Evolutionary conservation across 169 alveolate genomes (phyloP).

Genomic region (Plasmodium fragile): DNA sequence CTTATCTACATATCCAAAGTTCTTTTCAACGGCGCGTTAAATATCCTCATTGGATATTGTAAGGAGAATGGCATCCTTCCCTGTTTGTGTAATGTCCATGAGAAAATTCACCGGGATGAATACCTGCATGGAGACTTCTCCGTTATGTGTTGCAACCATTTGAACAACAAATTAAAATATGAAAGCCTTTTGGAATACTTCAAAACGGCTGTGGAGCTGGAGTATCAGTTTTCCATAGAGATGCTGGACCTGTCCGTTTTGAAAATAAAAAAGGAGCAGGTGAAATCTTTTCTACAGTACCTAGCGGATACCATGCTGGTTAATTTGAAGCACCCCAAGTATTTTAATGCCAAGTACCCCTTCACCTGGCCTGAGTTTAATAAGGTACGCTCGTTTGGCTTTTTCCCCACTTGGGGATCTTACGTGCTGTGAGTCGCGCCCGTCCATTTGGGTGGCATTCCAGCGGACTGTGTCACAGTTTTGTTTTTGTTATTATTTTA

Average conservation of each 20-base stretch:
- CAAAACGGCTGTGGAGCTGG: constrained; percentile 79
- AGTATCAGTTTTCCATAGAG: constrained; percentile 78
- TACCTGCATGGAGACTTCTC: constrained; percentile 81
- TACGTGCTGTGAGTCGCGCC: neutral
- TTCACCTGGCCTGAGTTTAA: constrained; percentile 75
- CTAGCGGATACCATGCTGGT: constrained; percentile 78
- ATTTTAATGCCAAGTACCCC: constrained; percentile 79
- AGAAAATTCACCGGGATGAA: constrained; percentile 82
- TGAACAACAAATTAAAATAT: constrained; percentile 79
- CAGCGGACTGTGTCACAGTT: neutral
- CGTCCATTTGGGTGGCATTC: neutral
- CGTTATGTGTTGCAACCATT: constrained; percentile 80
- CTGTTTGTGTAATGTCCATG: constrained; percentile 78
- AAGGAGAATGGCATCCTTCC: constrained; percentile 66
- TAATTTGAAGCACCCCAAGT: constrained; percentile 78
- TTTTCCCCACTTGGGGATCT: neutral
- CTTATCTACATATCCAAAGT: constrained; percentile 64
- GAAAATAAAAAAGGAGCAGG: constrained; percentile 78
- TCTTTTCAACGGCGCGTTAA: constrained; percentile 69
- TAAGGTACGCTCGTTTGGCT: constrained; percentile 11
- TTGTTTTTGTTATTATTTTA: neutral
- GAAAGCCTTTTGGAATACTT: constrained; percentile 77
- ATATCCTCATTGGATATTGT: constrained; percentile 47
- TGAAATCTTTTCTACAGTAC: constrained; percentile 76
- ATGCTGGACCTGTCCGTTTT: constrained; percentile 70